Conservation (phyloP, 1,284 basidiomycete genomes). For the Marasmius sp. region DNA sequence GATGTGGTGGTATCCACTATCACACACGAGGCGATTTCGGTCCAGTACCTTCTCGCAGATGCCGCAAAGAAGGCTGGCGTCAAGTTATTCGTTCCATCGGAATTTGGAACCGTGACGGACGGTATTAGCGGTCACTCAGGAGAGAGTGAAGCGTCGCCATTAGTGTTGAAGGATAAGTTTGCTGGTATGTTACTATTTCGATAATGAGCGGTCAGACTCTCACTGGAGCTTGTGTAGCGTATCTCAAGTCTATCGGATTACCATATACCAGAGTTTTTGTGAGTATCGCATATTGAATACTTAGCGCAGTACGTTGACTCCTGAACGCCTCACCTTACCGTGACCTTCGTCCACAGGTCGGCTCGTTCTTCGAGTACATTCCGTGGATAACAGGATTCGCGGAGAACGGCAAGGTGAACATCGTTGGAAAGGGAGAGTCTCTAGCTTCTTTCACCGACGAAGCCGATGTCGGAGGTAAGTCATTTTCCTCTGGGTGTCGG, state of each 20-base stretch:
- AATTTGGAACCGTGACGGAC: slow-evolving; percentile 13
- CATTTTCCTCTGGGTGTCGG: not conserved
- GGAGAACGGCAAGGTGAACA: slow-evolving; percentile 15
- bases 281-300: not conserved
- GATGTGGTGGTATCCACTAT: slow-evolving; percentile 12
- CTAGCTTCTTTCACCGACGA: slow-evolving; percentile 19
- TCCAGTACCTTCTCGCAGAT: not conserved
- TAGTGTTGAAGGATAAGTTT: slow-evolving; percentile 13
- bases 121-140: slow-evolving; percentile 8
- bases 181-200: slow-evolving; percentile 9
- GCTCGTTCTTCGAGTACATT: slow-evolving; percentile 19
- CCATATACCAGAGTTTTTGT: slow-evolving; percentile 22
- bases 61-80: slow-evolving; percentile 7
- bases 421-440: slow-evolving; percentile 18
- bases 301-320: not conserved
- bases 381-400: slow-evolving; percentile 11
- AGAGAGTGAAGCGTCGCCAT: slow-evolving; percentile 4
- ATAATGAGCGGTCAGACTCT: not conserved
- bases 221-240: not conserved
- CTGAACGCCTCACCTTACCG: not conserved
- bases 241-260: slow-evolving; percentile 15
- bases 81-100: slow-evolving; percentile 16
- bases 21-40: not conserved
- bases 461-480: slow-evolving; percentile 21
- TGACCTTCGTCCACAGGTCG: slow-evolving; percentile 13